A percentile compares a stretch with the other conserved stretches of the same genome.
Conservation (phyloP, 2,329 filamentous ascomycete genomes). For the Pyrenophora teres region DNA sequence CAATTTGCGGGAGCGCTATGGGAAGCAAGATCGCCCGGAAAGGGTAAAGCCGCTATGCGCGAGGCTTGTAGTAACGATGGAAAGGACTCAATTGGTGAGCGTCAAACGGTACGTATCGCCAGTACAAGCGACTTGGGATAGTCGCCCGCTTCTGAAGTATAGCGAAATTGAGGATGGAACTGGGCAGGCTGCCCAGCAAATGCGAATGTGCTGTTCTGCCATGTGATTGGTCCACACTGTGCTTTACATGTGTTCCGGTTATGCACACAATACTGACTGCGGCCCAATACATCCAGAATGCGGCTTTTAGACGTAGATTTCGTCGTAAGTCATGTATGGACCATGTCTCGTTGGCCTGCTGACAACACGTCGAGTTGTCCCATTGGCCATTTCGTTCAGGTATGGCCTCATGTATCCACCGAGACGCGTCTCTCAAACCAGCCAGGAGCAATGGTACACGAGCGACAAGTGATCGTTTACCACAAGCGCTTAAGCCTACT, state of each 20-base stretch:
- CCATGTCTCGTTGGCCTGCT: conserved; percentile 23
- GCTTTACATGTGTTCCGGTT: conserved; percentile 40
- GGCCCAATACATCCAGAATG: conserved; percentile 37
- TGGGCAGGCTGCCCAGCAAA: conserved; percentile 23
- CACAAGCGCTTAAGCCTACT: conserved; percentile 42
- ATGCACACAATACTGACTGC: conserved; percentile 39
- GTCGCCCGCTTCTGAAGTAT: conserved; percentile 23
- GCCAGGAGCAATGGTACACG: conserved; percentile 37
- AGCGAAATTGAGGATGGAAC: conserved; percentile 28
- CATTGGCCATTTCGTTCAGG: conserved; percentile 32
- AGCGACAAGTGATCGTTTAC: conserved; percentile 29
- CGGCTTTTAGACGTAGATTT: conserved; percentile 21
- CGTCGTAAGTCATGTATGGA: conserved; percentile 27
- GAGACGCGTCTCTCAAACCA: conserved; percentile 27
- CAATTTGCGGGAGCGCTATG: conserved; percentile 38
- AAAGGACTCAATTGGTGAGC: conserved; percentile 23
- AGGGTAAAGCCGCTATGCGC: conserved; percentile 23
- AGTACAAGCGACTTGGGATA: conserved; percentile 21
- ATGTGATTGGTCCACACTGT: conserved; percentile 38
- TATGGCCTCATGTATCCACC: conserved; percentile 21
- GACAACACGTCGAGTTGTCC: conserved; percentile 27
- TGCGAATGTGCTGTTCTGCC: conserved; percentile 25
- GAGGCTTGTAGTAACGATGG: conserved; percentile 17
- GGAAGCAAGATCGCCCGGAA: conserved; percentile 27
- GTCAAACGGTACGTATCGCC: conserved; percentile 22